Evolutionary conservation across 1,284 basidiomycete genomes (phyloP).

Genomic region (Apiotrichum sp.): DNA sequence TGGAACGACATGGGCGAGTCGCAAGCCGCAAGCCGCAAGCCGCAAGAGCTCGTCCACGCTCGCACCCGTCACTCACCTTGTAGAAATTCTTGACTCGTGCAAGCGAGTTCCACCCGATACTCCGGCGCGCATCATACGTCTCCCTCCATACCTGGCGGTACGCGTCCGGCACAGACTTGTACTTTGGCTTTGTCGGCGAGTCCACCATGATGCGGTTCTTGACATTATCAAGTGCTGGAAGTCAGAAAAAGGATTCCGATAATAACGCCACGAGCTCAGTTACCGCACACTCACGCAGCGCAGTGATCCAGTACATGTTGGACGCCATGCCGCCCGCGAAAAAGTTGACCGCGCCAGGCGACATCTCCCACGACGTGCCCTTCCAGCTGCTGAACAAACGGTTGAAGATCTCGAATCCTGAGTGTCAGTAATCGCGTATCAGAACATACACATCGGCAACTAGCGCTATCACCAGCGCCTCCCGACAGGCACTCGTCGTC

Average conservation of each 20-base stretch:
- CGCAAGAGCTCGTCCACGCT: no score
- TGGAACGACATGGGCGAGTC: no score
- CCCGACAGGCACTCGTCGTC: no score
- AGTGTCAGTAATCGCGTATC: background rate
- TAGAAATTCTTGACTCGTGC: conserved; percentile 43
- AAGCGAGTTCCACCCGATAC: conserved; percentile 30
- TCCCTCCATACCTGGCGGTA: conserved; percentile 39
- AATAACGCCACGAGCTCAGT: no score
- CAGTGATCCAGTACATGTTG: conserved; percentile 44
- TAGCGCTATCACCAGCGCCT: no score
- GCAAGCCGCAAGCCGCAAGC: no score
- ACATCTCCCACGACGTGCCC: conserved; percentile 43
- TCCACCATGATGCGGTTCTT: conserved; percentile 48
- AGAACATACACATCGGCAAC: no score
- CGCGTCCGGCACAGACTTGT: conserved; percentile 35
- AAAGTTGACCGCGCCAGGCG: conserved; percentile 38
- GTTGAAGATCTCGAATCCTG: conserved; percentile 47
- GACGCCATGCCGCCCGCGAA: conserved; percentile 45
- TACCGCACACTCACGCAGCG: conserved; percentile 32
- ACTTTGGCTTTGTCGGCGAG: conserved; percentile 37
- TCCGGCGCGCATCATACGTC: conserved; percentile 26
- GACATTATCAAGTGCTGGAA: conserved; percentile 41
- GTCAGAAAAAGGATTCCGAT: background rate
- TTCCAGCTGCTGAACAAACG: conserved; percentile 41
- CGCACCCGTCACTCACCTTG: conserved; percentile 25